Evolutionary conservation across 768 basidiomycete species (phyloP), one percentile per base, ranked within the genome.

Genomic region (Cyathus striatus): DNA sequence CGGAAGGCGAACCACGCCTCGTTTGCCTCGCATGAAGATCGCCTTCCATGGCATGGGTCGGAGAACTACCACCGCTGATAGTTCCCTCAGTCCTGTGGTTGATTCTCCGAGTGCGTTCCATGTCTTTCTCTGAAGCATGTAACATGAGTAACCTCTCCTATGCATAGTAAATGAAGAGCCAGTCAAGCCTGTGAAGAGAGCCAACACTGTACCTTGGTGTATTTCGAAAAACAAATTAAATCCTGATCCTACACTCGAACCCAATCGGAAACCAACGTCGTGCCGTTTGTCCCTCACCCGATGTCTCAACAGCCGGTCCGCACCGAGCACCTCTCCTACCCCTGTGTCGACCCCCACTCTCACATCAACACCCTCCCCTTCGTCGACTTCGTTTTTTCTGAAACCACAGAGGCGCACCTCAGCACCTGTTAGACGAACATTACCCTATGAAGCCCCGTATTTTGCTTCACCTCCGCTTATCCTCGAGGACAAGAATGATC

Each of bases 401-500:
- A 67, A 63, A 43, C 17, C 51, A 21, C 51, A 60, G 25, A 53
- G 63, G 40, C 60, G 63, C 22, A 46, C 48, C 2, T 63, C 69
- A 4, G 47, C 59, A 6, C 65, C 69, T 13, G 50, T 58, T 34
- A 60, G 61, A 34, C 58, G 71, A 20, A 73, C 71, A 13, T 59
- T 51, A 26, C 71, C 71, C 4, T 73, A 73, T 42, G 69, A 63
- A 36, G 65, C 71, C 22, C 70, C 71, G 5, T 71, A 72, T 61
- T 72, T 72, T 46, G 70, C 69, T 1, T 48, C 61, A 20, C 70
- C 69, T 7, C 70, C 70, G 5, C 46, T 57, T 16, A 37, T 57
- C 23, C 42, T 59, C 10, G 55, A 59, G 20, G 45, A 48, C 21
- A 37, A 23, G 17, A 40, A n/a, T n/a, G n/a, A n/a, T n/a, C n/a